A percentile compares a stretch with the other conserved stretches of the same genome.
Evolutionary conservation across 169 alveolate species (phyloP).

Genomic region (Perkinsus marinus): DNA sequence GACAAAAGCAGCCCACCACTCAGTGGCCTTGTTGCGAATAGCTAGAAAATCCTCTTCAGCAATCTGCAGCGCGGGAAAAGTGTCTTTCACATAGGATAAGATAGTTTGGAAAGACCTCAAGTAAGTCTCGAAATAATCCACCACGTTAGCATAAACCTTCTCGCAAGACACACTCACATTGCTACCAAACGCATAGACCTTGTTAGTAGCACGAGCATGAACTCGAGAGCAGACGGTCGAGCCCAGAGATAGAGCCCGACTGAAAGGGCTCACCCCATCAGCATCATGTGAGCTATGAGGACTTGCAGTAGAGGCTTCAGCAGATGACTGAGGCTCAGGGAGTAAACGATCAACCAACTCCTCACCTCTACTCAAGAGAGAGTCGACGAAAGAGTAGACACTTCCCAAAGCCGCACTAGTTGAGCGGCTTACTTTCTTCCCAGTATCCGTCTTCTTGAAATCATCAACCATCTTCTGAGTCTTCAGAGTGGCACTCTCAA

Average conservation of each 20-base stretch:
- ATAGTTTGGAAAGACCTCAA: neutral
- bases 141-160: neutral
- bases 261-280: neutral
- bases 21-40: neutral
- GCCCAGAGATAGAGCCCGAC: neutral
- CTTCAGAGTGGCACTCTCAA: neutral
- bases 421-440: neutral
- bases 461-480: neutral
- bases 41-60: neutral
- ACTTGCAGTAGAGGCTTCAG: neutral
- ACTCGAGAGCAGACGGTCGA: neutral
- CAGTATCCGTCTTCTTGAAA: neutral
- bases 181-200: neutral
- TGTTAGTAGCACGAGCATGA: neutral
- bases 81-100: neutral
- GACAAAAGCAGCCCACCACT: neutral
- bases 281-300: neutral
- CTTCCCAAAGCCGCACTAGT: neutral
- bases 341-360: neutral
- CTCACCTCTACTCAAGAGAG: neutral
- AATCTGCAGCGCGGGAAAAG: neutral
- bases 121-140: neutral
- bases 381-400: neutral
- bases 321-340: neutral
- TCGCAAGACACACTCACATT: neutral